phyloP scores from a whole-genome alignment of 257 asterid genomes.

The Lycium ferocissimum region DNA sequence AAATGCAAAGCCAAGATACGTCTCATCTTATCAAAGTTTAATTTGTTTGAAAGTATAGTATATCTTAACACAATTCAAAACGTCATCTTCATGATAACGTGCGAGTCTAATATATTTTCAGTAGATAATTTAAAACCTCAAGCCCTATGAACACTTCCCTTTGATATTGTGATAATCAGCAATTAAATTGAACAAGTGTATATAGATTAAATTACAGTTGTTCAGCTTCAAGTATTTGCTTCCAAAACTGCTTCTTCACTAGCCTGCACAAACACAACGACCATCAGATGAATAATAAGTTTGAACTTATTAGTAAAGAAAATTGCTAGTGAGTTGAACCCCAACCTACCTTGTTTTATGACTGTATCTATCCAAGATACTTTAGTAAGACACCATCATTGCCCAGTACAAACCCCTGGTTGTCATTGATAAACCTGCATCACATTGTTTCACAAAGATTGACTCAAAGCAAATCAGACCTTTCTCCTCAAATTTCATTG shows the following conservation, averaged over 20 bases:
- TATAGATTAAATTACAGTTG: conserved; percentile 2
- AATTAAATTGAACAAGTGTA: conserved; percentile 4
- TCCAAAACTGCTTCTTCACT: conserved; percentile 17
- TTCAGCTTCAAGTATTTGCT: conserved; percentile 26
- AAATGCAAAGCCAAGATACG: background rate
- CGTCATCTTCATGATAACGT: background rate
- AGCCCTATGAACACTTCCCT: conserved; percentile 26
- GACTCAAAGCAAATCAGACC: background rate
- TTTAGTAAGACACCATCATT: conserved; percentile 94
- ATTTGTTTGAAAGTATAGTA: conserved; percentile 1
- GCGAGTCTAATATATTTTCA: conserved; percentile 8
- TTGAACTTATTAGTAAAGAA: background rate
- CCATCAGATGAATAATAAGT: conserved; percentile 19
- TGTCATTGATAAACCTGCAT: conserved; percentile 84
- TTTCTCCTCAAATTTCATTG: conserved; percentile 23
- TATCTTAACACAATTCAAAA: conserved; percentile 18
- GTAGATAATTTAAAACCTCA: conserved; percentile 10
- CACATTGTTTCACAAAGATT: background rate
- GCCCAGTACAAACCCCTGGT: conserved; percentile 92
- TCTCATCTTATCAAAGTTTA: conserved; percentile 9
- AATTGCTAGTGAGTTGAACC: background rate
- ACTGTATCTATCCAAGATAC: conserved; percentile 72
- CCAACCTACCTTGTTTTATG: background rate
- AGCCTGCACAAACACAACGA: conserved; percentile 16
- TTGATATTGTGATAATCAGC: background rate